Evolutionary conservation across 208 protist genomes (phyloP), one percentile per base, ranked within the genome.

Genomic region (Porcisia hertigi): DNA sequence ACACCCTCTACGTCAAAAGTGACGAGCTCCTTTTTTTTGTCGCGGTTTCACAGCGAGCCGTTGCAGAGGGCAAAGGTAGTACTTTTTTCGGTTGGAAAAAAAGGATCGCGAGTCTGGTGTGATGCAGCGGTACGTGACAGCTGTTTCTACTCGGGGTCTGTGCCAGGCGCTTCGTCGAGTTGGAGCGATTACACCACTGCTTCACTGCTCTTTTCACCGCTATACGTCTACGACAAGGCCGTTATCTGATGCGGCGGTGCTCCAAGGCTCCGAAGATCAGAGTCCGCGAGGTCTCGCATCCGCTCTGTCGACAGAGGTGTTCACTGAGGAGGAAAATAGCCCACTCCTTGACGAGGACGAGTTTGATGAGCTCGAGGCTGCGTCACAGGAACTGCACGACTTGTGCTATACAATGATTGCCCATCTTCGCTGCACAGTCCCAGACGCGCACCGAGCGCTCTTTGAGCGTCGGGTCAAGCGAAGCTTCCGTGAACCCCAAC

Each of bases 281-380:
- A 2, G 14, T 34, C 66, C 36, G 25, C 23, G 25, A 14, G 47
- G 39, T 6, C 12, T 39, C 1, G 30, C 23, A 11, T 43, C 18
- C 11, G 16, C 47, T 57, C 69, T 74, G 16, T 78, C 73, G 2
- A 59, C 36, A 18, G 49, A 72, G n/a, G 30, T 59, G 20, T 25
- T 25, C 18, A 74, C 52, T 3, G 59, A 71, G 14, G 71, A 72
- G 58, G 71, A 77, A 16, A 81, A 70, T 14, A 82, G 82, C 0
- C 75, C 74, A 6, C 70, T 75, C 39, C 64, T 85, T 58, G 65
- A 85, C 14, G 81, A 81, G n/a, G 88, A 88, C 20, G 82, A 93
- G 7, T 97, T 97, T 78, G 94, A 97, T 65, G 92, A 96, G 69
- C 79, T 97, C 23, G 94, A 97, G 88, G 94, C 94, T 18, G 92